Evolutionary conservation across 768 basidiomycete species (phyloP), one percentile per base, ranked within the genome.

Genomic region (Lentinula sp.): DNA sequence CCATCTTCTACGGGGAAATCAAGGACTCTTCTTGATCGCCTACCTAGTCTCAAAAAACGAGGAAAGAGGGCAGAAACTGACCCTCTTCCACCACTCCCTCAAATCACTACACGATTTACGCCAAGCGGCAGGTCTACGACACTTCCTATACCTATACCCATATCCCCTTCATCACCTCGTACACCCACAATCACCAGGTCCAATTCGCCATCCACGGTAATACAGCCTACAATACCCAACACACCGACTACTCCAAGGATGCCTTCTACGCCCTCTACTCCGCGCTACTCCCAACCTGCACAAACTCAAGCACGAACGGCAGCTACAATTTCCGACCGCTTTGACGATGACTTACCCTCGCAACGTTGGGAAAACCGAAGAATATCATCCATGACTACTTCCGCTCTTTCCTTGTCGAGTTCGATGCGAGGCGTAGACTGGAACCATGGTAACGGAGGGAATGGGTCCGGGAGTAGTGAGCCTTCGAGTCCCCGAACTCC

Each of bases 371-470:
- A 56, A 40, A 39, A 39, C 6, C 55, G 39, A n/a, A 23, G 55
- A 15, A 6, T 56, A 23, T 56, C 57, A 15, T 48, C 43, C 1
- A 46, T 48, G 48, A 50, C 57, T 5, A 37, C 37, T 13, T 59
- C 57, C 37, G 57, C 31, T 6, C 15, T 49, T 18, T 59, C 57
- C 4, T 45, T 46, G 0, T 59, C 57, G 2, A 59, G 57, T 28
- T 59, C 57, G 2, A 46, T 59, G 13, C 31, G 57, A 59, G 46
- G 57, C 4, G 57, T 59, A 3, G 57, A 59, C 32, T 59, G 45
- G 57, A 59, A 59, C 32, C 57, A 59, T 18, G 31, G 46, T 23
- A 23, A n/a, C 35, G 21, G 32, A 13, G 43, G 18, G n/a, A 39
- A 18, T 18, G 57, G 32, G 10, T 23, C 28, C 3, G 35, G 18